Evolutionary conservation across 208 protist genomes (phyloP).

Genomic region (Herpetomonas tarakana): DNA sequence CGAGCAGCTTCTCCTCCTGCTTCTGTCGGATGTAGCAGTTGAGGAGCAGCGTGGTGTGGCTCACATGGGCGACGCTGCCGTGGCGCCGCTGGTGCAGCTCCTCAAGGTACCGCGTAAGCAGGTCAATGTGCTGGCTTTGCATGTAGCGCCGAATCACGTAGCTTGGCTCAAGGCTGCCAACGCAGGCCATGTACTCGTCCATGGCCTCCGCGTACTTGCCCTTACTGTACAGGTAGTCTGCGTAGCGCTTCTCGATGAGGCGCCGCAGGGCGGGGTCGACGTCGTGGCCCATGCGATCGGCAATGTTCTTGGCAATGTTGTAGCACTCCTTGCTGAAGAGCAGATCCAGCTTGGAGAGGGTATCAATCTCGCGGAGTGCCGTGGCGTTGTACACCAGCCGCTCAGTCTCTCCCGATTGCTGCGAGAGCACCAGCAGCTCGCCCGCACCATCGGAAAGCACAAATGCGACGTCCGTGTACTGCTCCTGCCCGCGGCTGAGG

Average conservation of each 20-base stretch:
- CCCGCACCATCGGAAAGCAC: constrained; percentile 79
- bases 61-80: constrained; percentile 70
- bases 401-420: constrained; percentile 27
- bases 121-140: constrained; percentile 91
- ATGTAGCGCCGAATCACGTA: constrained; percentile 97
- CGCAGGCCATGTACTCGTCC: constrained; percentile 92
- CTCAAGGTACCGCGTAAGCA: constrained; percentile 94
- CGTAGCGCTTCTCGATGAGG: constrained; percentile 92
- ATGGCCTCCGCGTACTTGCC: constrained; percentile 84
- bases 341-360: constrained; percentile 93
- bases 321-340: constrained; percentile 96
- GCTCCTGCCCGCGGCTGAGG: constrained; percentile 61
- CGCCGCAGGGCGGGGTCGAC: constrained; percentile 69
- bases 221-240: constrained; percentile 93
- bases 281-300: constrained; percentile 27
- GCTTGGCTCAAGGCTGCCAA: constrained; percentile 94
- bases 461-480: constrained; percentile 56
- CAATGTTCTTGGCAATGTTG: constrained; percentile 91
- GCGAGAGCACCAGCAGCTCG: constrained; percentile 78
- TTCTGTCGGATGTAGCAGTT: constrained; percentile 97
- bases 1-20: constrained; percentile 82
- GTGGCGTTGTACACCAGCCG: constrained; percentile 20
- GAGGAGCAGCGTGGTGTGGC: constrained; percentile 97
- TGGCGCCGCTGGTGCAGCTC: constrained; percentile 66
- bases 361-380: constrained; percentile 88